These are phyloP conservation scores for Striga asiatica DNA, from an alignment of 257 asterid species.

Conservation along the genomic window DNA sequence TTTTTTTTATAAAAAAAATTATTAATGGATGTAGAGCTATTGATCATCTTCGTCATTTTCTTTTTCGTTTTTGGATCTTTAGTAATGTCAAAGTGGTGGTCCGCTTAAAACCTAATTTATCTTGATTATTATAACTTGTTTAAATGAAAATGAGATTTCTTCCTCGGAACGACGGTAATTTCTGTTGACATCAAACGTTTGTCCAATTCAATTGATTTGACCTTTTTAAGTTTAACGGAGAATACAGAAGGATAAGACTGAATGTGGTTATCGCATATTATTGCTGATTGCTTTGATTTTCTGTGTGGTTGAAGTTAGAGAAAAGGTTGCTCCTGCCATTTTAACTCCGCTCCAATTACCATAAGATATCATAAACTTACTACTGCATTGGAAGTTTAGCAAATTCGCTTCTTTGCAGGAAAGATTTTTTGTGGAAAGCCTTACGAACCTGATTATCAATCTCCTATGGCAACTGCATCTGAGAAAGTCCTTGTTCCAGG, in stretches of 20 bases:
- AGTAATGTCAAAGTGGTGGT: background rate
- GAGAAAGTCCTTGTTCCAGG: conserved; percentile 84
- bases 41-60: too few species aligned
- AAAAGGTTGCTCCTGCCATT: background rate
- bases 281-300: conserved; percentile 11
- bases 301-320: background rate
- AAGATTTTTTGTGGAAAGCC: conserved; percentile 49
- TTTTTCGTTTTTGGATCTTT: conserved; percentile 5
- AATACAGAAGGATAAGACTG: too few species aligned
- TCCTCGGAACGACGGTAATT: background rate
- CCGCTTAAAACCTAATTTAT: background rate
- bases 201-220: too few species aligned
- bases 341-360: background rate
- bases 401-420: conserved; percentile 44
- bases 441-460: conserved; percentile 37
- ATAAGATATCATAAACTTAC: background rate
- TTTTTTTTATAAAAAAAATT: too few species aligned
- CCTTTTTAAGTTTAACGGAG: too few species aligned
- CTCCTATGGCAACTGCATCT: conserved; percentile 52
- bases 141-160: background rate
- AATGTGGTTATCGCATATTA: background rate
- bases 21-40: too few species aligned
- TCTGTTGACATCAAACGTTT: too few species aligned
- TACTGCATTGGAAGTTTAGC: background rate
- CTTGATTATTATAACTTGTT: background rate